Conservation (phyloP, 352 stramenopile genomes). For the Achlya hypogyna region DNA sequence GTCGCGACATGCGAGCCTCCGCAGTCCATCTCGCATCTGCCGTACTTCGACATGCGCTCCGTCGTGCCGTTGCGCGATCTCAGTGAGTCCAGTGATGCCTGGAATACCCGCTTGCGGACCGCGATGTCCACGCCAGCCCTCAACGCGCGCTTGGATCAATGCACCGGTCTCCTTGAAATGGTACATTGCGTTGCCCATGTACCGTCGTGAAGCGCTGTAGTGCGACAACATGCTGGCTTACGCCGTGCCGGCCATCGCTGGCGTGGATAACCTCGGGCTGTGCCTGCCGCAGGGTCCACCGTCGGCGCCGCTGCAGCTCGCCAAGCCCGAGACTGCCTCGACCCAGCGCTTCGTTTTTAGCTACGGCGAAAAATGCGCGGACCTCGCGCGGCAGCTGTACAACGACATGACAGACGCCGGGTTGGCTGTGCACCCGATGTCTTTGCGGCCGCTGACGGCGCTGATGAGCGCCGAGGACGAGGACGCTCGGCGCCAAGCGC, state of each 20-base stretch:
- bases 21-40: conserved; percentile 50
- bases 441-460: not conserved
- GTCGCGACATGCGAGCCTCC: conserved; percentile 50
- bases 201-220: conserved; percentile 19
- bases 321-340: not conserved
- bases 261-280: conserved; percentile 42
- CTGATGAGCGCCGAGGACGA: not conserved
- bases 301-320: not conserved
- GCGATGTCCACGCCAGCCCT: conserved; percentile 31
- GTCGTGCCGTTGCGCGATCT: conserved; percentile 33
- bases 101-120: conserved; percentile 31
- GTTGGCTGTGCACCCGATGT: conserved; percentile 36
- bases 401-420: conserved; percentile 36
- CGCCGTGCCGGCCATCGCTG: conserved; percentile 42
- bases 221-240: conserved; percentile 58
- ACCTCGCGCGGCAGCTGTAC: conserved; percentile 41
- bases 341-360: conserved; percentile 46
- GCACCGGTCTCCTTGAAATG: conserved; percentile 53
- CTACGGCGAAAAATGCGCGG: conserved; percentile 53
- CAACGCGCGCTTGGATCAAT: conserved; percentile 34
- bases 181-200: conserved; percentile 21
- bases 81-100: conserved; percentile 28
- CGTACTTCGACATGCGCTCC: conserved; percentile 62
- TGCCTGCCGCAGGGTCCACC: conserved; percentile 22
- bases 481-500: conserved; percentile 26